Conservation (phyloP, 2,329 filamentous ascomycete species). For the Scorias spongiosa region DNA sequence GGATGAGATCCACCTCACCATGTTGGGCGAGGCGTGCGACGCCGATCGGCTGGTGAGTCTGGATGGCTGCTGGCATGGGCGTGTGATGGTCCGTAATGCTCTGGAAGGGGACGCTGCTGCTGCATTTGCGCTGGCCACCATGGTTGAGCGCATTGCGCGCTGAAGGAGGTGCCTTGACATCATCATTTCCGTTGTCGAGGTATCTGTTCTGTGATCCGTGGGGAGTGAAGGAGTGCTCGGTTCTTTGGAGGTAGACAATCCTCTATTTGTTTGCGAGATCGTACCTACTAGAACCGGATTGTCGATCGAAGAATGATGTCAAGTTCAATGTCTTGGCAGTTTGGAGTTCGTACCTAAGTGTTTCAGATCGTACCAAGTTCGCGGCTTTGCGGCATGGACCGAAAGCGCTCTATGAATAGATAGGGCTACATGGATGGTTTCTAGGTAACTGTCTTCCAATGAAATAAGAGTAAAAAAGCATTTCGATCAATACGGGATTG, state of each 20-base stretch:
- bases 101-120: slow-evolving; percentile 7
- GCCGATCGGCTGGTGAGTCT: background rate
- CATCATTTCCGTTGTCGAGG: slow-evolving; percentile 5
- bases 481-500: too few species aligned
- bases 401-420: too few species aligned
- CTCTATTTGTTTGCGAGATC: background rate
- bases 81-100: slow-evolving; percentile 5
- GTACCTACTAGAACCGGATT: background rate
- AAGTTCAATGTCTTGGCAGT: slow-evolving; percentile 5
- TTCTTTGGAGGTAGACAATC: background rate
- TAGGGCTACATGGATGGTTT: too few species aligned
- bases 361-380: too few species aligned
- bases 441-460: too few species aligned
- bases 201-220: too few species aligned
- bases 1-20: slow-evolving; percentile 1
- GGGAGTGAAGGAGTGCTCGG: too few species aligned
- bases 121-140: slow-evolving; percentile 7
- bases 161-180: slow-evolving; percentile 6
- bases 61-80: slow-evolving; percentile 1
- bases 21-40: background rate
- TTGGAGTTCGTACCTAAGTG: background rate
- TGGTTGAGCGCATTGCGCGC: background rate
- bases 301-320: slow-evolving; percentile 2
- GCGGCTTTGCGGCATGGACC: too few species aligned
- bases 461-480: too few species aligned